These are phyloP conservation scores for Rhodotorula sp. DNA, from an alignment of 1,284 basidiomycete species.

Conservation along the genomic window DNA sequence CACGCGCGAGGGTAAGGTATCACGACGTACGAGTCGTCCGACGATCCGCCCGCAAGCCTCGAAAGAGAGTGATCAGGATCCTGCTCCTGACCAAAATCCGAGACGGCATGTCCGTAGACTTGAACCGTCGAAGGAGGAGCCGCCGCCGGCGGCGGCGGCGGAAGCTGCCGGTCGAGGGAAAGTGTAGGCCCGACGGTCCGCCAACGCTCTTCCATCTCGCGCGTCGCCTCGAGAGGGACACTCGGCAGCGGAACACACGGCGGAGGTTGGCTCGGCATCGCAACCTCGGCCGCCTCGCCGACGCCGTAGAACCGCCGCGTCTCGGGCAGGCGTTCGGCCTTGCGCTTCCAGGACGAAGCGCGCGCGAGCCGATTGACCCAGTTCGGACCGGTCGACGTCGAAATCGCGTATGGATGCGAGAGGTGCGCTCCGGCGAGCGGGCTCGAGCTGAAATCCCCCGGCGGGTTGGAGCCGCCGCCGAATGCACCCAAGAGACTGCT, in stretches of 20 bases:
- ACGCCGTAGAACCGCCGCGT: constrained; percentile 20
- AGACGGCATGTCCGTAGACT: neutral
- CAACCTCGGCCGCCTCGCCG: neutral
- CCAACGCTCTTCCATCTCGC: constrained; percentile 30
- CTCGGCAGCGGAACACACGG: constrained; percentile 13
- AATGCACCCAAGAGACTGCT: neutral
- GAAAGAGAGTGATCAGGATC: neutral
- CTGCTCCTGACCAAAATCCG: neutral
- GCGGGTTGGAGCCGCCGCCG: neutral
- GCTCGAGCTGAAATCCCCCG: neutral
- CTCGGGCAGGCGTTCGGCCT: constrained; percentile 16
- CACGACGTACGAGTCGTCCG: neutral
- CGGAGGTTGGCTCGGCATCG: constrained; percentile 3
- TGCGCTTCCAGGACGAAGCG: constrained; percentile 23
- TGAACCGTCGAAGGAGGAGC: neutral
- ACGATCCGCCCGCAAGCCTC: neutral
- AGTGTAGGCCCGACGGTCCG: neutral
- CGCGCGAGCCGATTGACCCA: constrained; percentile 20
- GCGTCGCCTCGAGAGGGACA: constrained; percentile 4
- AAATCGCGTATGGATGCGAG: neutral
- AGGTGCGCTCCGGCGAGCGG: constrained; percentile 1
- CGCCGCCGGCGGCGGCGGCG: neutral
- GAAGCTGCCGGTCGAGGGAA: neutral
- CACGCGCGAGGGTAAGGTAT: neutral
- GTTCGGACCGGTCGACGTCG: neutral